Conservation (phyloP, 2,329 filamentous ascomycete species). For the Cladophialophora carrionii region DNA sequence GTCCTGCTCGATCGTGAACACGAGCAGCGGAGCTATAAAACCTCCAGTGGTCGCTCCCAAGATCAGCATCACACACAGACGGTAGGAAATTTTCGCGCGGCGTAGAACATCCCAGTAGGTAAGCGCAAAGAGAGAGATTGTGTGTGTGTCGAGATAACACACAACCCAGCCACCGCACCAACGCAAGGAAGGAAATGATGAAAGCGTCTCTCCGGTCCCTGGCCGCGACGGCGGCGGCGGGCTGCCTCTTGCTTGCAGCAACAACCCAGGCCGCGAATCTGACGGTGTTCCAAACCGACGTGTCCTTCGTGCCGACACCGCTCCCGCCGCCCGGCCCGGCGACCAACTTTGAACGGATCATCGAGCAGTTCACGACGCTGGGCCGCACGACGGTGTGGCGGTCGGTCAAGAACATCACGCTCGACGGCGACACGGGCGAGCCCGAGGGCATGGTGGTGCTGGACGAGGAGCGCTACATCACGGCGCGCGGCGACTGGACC, state of each 20-base stretch:
- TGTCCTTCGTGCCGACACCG: slow-evolving; percentile 36
- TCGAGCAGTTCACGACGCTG: slow-evolving; percentile 49
- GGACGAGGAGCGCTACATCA: slow-evolving; percentile 50
- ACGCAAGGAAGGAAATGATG: background rate
- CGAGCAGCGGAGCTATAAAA: slow-evolving; percentile 9
- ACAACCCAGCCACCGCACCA: background rate
- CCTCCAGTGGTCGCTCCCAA: background rate
- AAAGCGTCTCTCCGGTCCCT: background rate
- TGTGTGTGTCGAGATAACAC: background rate
- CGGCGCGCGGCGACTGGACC: slow-evolving; percentile 53
- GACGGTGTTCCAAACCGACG: slow-evolving; percentile 35
- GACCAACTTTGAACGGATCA: slow-evolving; percentile 41
- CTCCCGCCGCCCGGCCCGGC: slow-evolving; percentile 38
- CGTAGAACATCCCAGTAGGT: background rate
- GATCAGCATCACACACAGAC: background rate
- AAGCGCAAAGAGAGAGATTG: background rate
- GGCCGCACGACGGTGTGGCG: slow-evolving; percentile 53
- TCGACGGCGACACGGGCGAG: slow-evolving; percentile 54
- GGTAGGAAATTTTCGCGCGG: background rate
- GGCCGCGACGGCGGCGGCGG: slow-evolving; percentile 14
- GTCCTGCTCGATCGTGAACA: background rate
- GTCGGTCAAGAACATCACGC: slow-evolving; percentile 48
- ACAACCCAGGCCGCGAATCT: slow-evolving; percentile 31
- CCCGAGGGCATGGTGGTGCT: slow-evolving; percentile 56
- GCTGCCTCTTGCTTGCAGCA: slow-evolving; percentile 20